Base-by-base conservation (phyloP, 106 monocot genomes). In the Cymbidium sinense region DNA sequence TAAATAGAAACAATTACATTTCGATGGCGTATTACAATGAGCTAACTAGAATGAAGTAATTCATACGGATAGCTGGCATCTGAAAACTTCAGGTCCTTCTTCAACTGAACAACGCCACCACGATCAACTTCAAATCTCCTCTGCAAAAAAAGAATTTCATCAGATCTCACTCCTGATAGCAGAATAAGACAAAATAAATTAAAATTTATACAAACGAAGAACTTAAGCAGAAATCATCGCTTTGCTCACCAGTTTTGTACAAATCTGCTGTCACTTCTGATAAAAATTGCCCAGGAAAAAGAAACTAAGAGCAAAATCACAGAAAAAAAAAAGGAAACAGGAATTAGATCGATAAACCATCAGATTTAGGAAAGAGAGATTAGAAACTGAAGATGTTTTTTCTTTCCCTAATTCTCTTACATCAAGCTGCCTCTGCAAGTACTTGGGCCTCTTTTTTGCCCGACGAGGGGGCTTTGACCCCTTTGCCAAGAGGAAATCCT, bases 361-460 rank as follows among this genome's bases (percentile, higher is more conserved):
- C 36, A 39, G 11, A 58, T 23, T 36, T 36, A 71, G 36, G 34
- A 76, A 54, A 54, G 27, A 76, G 50, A 52, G 30, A 76, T 54
- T 10, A 8, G 52, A 33, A 54, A 55, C 13, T 21, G 28, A 19
- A 55, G 55, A 54, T 12, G 44, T 11, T 13, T 0, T 75, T 8
- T 50, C 15, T 17, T 47, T 15, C 27, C 28, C 11, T 0, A 2
- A 13, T 58, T 7, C 2, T 55, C 81, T 82, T 43, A 82, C 81
- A 76, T 82, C 81, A 41, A 82, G 70, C 70, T 82, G 81, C 70
- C 54, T 50, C 81, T 82, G 81, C 10, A 82, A 37, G 82, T 89
- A 89, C 79, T 92, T 92, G 74, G 91, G 77, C 65, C 91, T 62
- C 78, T 92, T 92, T 82, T 92, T 92, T 7, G 92, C 89, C 11